Base-by-base conservation (phyloP, 192 early-diverging fungal genomes). In the Rhizophagus clarus region DNA sequence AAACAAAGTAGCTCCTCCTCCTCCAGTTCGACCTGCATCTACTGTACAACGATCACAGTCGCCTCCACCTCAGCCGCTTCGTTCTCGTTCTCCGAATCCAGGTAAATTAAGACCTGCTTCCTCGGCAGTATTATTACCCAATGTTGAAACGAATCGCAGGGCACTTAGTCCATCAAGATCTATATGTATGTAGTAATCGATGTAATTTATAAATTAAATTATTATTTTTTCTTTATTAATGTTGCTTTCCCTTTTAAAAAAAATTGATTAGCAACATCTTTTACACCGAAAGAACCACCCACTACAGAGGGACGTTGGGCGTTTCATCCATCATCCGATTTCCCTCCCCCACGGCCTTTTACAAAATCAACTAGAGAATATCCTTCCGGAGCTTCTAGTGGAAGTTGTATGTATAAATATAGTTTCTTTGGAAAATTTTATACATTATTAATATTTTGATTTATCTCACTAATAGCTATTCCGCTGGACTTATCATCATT, bases 241-340 rank as follows among this genome's bases (percentile, higher is more conserved):
- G 15, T 56, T 63, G 34, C 5, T 73, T 28, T n/a, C 31, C 7
- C 32, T 76, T 22, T 37, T 45, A 45, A 45, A 45, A 34, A 22
- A 20, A 71, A 34, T 22, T 34, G 20, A 62, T 20, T 32, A 78
- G 45, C 28, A 8, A 32, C 31, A 29, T 40, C 31, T 67, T 34
- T 77, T 64, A 45, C 64, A 51, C 34, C n/a, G 79, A 69, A 76
- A 72, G 85, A 86, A 69, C 85, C 83, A 31, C 80, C 81, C 79
- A 79, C 80, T 68, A 84, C 81, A 62, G 85, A 86, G 72, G 85
- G 85, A n/a, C 74, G 83, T 61, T 86, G 85, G 85, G 80, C 79
- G 37, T 86, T 86, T 68, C 80, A 81, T 70, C 47, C 72, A 14
- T 72, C 85, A 3, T 15, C 67, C 66, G 83, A 84, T 26, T 84